These are phyloP conservation scores for Articulospora tetracladia DNA, from an alignment of 495 filamentous ascomycete genomes.

Conservation along the genomic window DNA sequence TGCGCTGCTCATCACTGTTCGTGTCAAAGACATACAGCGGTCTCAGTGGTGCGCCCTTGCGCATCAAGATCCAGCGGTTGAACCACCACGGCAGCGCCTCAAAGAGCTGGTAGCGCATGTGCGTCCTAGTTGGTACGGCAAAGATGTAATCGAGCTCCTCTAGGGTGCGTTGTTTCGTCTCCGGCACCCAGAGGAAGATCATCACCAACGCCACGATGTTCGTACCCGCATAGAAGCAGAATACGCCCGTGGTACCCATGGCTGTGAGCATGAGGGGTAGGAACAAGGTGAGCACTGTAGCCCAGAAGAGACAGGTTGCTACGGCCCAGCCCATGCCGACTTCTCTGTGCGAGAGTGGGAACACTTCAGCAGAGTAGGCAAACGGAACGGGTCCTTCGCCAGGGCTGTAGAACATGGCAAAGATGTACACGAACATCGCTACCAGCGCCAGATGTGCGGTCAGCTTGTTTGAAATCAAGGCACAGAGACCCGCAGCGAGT, in stretches of 20 bases:
- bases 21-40: slow-evolving; percentile 63
- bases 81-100: slow-evolving; percentile 61
- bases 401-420: slow-evolving; percentile 68
- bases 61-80: slow-evolving; percentile 58
- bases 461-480: slow-evolving; percentile 50
- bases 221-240: slow-evolving; percentile 64
- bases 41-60: slow-evolving; percentile 45
- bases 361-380: slow-evolving; percentile 75
- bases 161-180: slow-evolving; percentile 26
- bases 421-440: slow-evolving; percentile 69
- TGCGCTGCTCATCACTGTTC: not conserved
- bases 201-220: slow-evolving; percentile 54
- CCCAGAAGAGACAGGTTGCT: slow-evolving; percentile 66
- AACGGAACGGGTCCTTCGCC: slow-evolving; percentile 84
- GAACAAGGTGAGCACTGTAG: slow-evolving; percentile 58
- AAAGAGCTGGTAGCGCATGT: slow-evolving; percentile 54
- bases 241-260: slow-evolving; percentile 47
- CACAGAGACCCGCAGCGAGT: slow-evolving; percentile 67
- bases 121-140: slow-evolving; percentile 59
- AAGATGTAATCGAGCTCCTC: slow-evolving; percentile 62
- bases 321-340: slow-evolving; percentile 75
- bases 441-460: slow-evolving; percentile 57
- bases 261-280: slow-evolving; percentile 58
- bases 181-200: slow-evolving; percentile 50
- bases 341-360: slow-evolving; percentile 69